phyloP scores from a whole-genome alignment of 306 rosid species.

The Vicia villosa region DNA sequence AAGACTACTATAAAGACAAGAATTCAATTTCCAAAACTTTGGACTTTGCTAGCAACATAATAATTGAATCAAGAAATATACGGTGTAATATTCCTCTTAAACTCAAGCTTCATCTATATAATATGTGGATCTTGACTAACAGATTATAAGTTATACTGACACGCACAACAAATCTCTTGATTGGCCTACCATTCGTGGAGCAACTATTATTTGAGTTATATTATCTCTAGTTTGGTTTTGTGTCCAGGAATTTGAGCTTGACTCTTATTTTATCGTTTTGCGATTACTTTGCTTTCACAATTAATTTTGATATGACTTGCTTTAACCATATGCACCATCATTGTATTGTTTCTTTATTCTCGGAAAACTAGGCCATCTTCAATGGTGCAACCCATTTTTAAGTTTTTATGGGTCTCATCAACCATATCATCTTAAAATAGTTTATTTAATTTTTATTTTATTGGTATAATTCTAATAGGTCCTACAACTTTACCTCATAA shows the following conservation, averaged over 20 bases:
- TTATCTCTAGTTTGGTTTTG: conserved; percentile 1
- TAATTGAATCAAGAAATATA: not conserved
- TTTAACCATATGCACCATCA: not conserved
- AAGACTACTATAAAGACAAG: conserved; percentile 30
- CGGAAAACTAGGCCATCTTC: too few relatives aligned
- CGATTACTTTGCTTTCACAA: conserved; percentile 5
- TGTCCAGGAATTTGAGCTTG: conserved; percentile 34
- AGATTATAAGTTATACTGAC: not conserved
- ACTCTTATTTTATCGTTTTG: conserved; percentile 58
- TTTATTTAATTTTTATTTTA: too few relatives aligned
- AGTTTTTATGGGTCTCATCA: too few relatives aligned
- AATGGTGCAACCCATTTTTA: too few relatives aligned
- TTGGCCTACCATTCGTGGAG: conserved; percentile 1
- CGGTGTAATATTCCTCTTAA: not conserved
- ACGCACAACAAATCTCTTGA: not conserved
- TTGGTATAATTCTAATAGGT: too few relatives aligned
- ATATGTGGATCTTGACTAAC: not conserved
- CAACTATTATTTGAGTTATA: not conserved
- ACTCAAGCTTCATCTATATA: not conserved
- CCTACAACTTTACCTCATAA: too few relatives aligned
- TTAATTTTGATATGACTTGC: not conserved
- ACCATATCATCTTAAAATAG: too few relatives aligned
- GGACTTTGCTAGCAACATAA: not conserved
- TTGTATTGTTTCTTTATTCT: not conserved
- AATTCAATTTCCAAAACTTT: not conserved